Evolutionary conservation across 352 stramenopile species (phyloP), one percentile per base, ranked within the genome.

Genomic region (Blastocystis hominis): DNA sequence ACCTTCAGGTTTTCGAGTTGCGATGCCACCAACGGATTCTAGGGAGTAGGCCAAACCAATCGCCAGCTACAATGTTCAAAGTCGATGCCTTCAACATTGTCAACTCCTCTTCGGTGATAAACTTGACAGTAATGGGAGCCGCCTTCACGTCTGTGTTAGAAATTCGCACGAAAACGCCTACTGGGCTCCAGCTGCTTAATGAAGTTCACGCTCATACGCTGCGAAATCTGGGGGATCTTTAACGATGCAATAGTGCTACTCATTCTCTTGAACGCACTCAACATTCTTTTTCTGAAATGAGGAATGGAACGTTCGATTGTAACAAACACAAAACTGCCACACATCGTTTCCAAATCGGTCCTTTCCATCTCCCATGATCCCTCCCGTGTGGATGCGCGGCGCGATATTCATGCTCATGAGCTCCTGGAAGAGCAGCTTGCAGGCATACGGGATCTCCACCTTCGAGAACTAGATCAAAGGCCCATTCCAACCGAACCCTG

Each of bases 371-470:
- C 66, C 66, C 17, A 54, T 42, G 38, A 36, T 47, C 15, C 80
- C 80, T 88, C 86, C 91, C 53, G 95, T 98, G 89, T 97, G 98
- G 59, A 99, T 95, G 50, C 96, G 93, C 55, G 97, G 96, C 69
- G 94, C 95, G 90, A 99, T 99, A 78, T 94, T 98, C 97, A 99
- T 99, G 50, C 96, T 93, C 93, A 98, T 97, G 90, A 99, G 93
- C 92, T 99, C 97, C 91, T 99, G 97, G 91, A 99, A 98, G 17
- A 99, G 92, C 79, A 99, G 92, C 90, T 99, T 99, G 90, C 96
- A 98, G 50, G 97, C 97, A 91, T 99, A 99, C 46, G 97, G 97
- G 86, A 99, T 98, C 91, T 98, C 93, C 69, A 98, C 92, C 89
- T 97, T 93, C 13, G 93, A 95, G 90, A 97, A 95, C 90, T 96